Percentiles rank a stretch among this genome's conserved stretches.
Evolutionary conservation across 176 grass and related monocot species (phyloP).

Genomic region (Cymbopogon citratus): DNA sequence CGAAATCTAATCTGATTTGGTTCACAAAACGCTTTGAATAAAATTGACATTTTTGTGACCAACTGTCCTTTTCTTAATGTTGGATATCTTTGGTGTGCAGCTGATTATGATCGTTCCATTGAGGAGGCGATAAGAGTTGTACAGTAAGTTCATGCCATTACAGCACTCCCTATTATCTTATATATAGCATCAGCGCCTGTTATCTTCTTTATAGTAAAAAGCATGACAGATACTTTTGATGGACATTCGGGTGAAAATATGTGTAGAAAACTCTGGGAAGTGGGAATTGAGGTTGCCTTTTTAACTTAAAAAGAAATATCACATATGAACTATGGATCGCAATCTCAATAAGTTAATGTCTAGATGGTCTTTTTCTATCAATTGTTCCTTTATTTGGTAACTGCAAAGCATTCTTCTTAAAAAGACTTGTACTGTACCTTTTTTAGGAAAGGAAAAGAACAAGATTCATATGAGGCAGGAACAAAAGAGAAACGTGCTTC

Average conservation of each 20-base stretch:
- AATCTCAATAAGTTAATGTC: neutral
- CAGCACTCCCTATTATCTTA: constrained; percentile 3
- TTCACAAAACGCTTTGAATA: neutral
- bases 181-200: neutral
- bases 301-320: constrained; percentile 9
- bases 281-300: neutral
- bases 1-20: constrained; percentile 8
- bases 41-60: constrained; percentile 22
- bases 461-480: constrained; percentile 13
- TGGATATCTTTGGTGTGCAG: constrained; percentile 48
- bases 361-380: neutral
- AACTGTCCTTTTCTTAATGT: neutral
- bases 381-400: neutral
- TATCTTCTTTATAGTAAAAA: neutral
- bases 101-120: constrained; percentile 81
- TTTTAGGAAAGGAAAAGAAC: constrained; percentile 45
- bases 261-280: neutral
- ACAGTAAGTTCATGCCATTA: constrained; percentile 57
- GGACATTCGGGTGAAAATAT: neutral
- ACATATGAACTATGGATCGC: neutral
- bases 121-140: constrained; percentile 63
- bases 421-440: constrained; percentile 2
- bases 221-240: too few relatives aligned
- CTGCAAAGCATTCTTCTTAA: constrained; percentile 11
- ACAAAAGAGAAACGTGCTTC: constrained; percentile 23